phyloP scores from a whole-genome alignment of 805 yeast species.

The Zygoascus ofunaensis region DNA sequence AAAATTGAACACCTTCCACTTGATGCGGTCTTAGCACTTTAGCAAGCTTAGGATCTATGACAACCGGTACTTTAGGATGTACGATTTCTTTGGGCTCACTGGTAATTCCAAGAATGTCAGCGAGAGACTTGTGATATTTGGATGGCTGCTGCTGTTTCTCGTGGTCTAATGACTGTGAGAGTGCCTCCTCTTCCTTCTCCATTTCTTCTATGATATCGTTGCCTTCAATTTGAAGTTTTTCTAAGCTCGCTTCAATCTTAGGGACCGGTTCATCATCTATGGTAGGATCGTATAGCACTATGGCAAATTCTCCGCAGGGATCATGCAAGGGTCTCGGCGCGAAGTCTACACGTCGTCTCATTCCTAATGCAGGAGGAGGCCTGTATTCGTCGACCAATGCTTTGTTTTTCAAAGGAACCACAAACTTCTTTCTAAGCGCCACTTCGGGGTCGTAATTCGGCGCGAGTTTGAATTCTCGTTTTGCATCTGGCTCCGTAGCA shows the following conservation, averaged over 20 bases:
- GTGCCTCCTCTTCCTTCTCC: slow-evolving; percentile 23
- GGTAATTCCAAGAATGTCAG: slow-evolving; percentile 67
- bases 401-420: slow-evolving; percentile 13
- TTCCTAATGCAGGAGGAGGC: slow-evolving; percentile 79
- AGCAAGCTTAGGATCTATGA: slow-evolving; percentile 56
- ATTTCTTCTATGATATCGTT: slow-evolving; percentile 5
- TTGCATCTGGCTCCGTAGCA: background rate
- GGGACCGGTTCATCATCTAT: slow-evolving; percentile 43
- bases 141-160: slow-evolving; percentile 17
- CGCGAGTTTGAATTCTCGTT: background rate
- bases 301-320: slow-evolving; percentile 87
- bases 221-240: slow-evolving; percentile 17
- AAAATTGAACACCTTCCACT: slow-evolving; percentile 68
- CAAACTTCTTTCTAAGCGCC: slow-evolving; percentile 10
- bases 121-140: slow-evolving; percentile 45
- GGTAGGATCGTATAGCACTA: slow-evolving; percentile 91
- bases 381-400: slow-evolving; percentile 10
- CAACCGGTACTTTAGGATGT: slow-evolving; percentile 88
- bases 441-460: slow-evolving; percentile 6
- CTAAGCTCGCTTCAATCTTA: slow-evolving; percentile 15
- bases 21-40: slow-evolving; percentile 70
- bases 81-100: slow-evolving; percentile 38
- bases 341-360: slow-evolving; percentile 52
- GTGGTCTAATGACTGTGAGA: slow-evolving; percentile 6
- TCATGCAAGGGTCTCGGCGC: slow-evolving; percentile 94